Base-by-base conservation (phyloP, 148 eudicot genomes). In the Rhododendron griersonianum region DNA sequence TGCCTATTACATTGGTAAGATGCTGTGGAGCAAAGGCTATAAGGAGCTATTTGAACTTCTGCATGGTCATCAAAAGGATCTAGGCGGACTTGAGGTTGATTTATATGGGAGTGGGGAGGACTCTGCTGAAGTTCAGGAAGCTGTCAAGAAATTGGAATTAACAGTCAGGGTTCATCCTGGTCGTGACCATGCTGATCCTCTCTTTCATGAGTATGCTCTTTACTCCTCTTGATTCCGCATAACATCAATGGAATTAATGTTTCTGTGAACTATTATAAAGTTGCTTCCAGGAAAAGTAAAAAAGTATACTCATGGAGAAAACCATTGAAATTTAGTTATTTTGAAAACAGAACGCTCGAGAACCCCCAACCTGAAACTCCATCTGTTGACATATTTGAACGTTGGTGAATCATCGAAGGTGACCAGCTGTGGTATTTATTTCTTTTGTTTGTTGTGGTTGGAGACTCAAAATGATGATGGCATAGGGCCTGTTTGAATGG, bases 1-100 rank as follows among this genome's bases (percentile, higher is more conserved):
- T 71, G 95, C 95, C 35, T 96, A 95, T 87, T 96, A 94, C 85
- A 96, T 96, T 15, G 99, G 99, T 65, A 96, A 96, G 91, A 96
- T 95, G 99, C 90, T 96, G n/a, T 96, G 99, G 99, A 90, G 86
- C 90, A 96, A 96, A 91, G 98, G 99, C 85, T 96, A 96, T 90
- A 90, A 88, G 86, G 98, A 96, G 92, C 85, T 96, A 59, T 92
- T 96, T 82, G 89, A 92, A 83, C 98, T 96, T 81, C 94, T 96
- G 51, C 88, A 41, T 19, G 89, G 91, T 61, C 94, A 96, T 92
- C 98, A 94, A 88, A 92, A 91, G 75, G 91, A 96, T 79, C 90
- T 96, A 50, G 61, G 88, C 45, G 96, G 93, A 61, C 89, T 95
- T 86, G 96, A 92, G 87, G 91, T 96, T 82, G 99, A 96, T 87